Evolutionary conservation across 176 grass and related monocot genomes (phyloP), one percentile per base, ranked within the genome.

Genomic region (Panicum miliaceum): DNA sequence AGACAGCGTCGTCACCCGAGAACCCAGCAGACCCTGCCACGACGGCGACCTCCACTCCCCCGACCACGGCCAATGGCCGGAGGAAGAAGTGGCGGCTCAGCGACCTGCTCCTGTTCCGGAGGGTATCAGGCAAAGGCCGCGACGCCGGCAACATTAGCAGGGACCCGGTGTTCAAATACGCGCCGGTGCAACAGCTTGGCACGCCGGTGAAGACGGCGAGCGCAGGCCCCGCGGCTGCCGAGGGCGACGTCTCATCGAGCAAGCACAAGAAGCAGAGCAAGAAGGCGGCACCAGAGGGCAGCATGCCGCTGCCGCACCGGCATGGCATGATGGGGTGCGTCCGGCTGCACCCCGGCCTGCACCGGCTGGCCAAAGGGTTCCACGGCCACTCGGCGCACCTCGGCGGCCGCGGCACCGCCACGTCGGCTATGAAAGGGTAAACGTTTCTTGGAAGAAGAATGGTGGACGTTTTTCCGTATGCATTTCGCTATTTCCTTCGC

Each of bases 91-190:
- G 89, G 96, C 82, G 93, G 38, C 87, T 99, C 63, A 83, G 81
- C 22, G 96, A 99, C 64, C n/a, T 99, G 69, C 90, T 99, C 48
- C 86, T 99, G 38, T 99, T 99, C 86, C 91, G 93, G 73, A 89
- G 88, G 63, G 82, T 63, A 12, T 85, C 88, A 20, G 84, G 89
- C 7, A 92, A 92, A 56, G 73, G 57, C 23, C 79, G 72, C 32
- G 35, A 35, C 37, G 13, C 16, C 23, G 70, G 78, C n/a, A 85
- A 79, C 42, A 56, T 89, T 9, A 94, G 56, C 80, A 92, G 84
- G 67, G 94, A 94, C 25, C 92, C 91, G 1, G 60, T 87, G 64
- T 92, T 91, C 84, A 89, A 91, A 75, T 88, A 91, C 79, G 80
- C 84, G 45, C 74, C 87, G 12, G 84, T 88, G 34, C 86, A 86